Conservation (phyloP, 202 grass and related monocot genomes). For the Saccharum hybrid region DNA sequence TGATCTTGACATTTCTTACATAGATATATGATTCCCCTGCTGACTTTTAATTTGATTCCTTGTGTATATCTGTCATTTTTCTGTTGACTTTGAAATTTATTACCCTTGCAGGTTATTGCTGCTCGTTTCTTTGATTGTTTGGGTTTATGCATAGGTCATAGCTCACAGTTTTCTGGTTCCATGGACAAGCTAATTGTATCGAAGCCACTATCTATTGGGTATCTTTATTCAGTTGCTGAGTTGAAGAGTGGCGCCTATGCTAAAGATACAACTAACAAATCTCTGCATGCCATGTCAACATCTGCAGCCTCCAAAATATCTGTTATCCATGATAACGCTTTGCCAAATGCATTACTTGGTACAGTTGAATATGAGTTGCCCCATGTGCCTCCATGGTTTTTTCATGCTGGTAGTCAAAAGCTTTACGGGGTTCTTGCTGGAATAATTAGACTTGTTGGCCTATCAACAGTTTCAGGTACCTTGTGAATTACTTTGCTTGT, state of each 20-base stretch:
- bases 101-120: constrained; percentile 66
- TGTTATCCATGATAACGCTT: constrained; percentile 62
- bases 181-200: constrained; percentile 78
- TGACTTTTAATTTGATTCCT: constrained; percentile 9
- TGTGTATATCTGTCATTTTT: constrained; percentile 34
- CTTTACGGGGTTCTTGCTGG: constrained; percentile 77
- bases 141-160: constrained; percentile 73
- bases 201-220: constrained; percentile 87
- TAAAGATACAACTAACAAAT: constrained; percentile 51
- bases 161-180: constrained; percentile 85
- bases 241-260: constrained; percentile 65
- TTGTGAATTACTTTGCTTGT: constrained; percentile 39
- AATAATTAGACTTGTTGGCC: constrained; percentile 82
- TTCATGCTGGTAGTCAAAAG: constrained; percentile 63
- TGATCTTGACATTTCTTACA: not conserved
- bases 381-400: constrained; percentile 93
- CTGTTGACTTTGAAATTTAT: constrained; percentile 42
- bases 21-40: not conserved
- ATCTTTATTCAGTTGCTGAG: constrained; percentile 88
- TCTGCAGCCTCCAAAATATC: constrained; percentile 59
- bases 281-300: constrained; percentile 40
- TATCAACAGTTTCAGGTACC: constrained; percentile 72
- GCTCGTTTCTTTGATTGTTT: constrained; percentile 80
- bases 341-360: constrained; percentile 41
- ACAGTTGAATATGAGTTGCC: constrained; percentile 66